phyloP scores from a whole-genome alignment of 345 rosid species.

The Iberis pinnata region DNA sequence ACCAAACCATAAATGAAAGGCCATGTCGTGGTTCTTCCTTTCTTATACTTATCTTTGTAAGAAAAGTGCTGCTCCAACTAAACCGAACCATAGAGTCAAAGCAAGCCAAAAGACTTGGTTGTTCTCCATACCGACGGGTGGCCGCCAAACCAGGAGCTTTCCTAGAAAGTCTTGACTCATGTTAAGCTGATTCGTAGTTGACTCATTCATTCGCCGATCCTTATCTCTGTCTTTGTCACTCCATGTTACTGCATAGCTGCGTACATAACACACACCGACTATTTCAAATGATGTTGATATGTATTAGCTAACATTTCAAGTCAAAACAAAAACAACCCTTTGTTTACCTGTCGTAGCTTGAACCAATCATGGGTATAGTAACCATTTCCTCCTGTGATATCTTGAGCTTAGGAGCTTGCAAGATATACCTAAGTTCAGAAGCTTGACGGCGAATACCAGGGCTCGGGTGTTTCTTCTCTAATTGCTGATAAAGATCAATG shows the following conservation, averaged over 20 bases:
- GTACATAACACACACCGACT: conserved; percentile 22
- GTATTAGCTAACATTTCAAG: too few relatives aligned
- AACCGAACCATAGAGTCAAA: not conserved
- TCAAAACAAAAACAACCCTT: not conserved
- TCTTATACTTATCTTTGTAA: not conserved
- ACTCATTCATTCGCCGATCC: conserved; percentile 38
- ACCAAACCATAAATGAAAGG: conserved; percentile 4
- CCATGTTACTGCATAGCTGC: conserved; percentile 87
- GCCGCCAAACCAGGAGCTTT: conserved; percentile 76
- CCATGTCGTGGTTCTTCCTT: not conserved
- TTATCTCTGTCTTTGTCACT: conserved; percentile 61
- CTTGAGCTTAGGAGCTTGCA: conserved; percentile 95
- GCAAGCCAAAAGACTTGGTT: conserved; percentile 16
- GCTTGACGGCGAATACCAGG: conserved; percentile 88
- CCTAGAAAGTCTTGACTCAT: conserved; percentile 22
- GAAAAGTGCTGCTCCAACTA: not conserved
- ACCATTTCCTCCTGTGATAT: conserved; percentile 88
- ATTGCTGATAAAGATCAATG: conserved; percentile 74
- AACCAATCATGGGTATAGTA: conserved; percentile 63
- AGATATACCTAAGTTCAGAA: conserved; percentile 76
- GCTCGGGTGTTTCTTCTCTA: conserved; percentile 78
- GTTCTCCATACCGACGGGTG: conserved; percentile 60
- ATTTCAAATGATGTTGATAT: too few relatives aligned
- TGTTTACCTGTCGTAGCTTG: conserved; percentile 63
- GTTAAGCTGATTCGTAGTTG: conserved; percentile 66